Evolutionary conservation across 2,329 filamentous ascomycete genomes (phyloP).

Genomic region (Ascochyta clinopodiicola): DNA sequence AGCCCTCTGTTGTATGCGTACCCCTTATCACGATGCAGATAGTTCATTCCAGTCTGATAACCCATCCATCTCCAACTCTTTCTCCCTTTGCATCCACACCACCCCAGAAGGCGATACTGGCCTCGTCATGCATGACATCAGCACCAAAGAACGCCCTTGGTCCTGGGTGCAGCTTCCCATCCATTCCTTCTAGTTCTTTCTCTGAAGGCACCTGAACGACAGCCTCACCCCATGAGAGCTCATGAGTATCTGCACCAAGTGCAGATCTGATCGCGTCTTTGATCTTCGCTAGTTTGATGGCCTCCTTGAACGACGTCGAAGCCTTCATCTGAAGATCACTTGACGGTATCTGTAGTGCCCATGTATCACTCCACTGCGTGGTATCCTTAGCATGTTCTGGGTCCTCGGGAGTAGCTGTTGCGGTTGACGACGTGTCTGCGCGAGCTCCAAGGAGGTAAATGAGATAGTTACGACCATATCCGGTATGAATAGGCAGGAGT

Average conservation of each 20-base stretch:
- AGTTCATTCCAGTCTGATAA: constrained; percentile 46
- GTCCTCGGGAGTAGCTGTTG: constrained; percentile 9
- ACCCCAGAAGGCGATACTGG: constrained; percentile 51
- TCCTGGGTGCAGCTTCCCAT: constrained; percentile 54
- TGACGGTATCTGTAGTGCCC: constrained; percentile 54
- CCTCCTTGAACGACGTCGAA: constrained; percentile 31
- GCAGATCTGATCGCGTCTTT: constrained; percentile 53
- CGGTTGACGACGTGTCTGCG: constrained; percentile 4
- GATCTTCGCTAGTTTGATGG: constrained; percentile 52
- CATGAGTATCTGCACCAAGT: constrained; percentile 50
- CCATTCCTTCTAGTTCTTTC: constrained; percentile 37
- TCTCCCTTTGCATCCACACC: constrained; percentile 53
- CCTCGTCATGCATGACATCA: constrained; percentile 47
- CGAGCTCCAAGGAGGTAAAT: constrained; percentile 51
- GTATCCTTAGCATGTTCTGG: constrained; percentile 18
- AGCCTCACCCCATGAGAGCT: constrained; percentile 52
- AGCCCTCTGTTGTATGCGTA: too few relatives aligned
- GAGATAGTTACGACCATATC: constrained; percentile 54
- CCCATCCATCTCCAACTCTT: constrained; percentile 54
- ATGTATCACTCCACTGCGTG: constrained; percentile 51
- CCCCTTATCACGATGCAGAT: background rate
- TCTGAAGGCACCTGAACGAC: constrained; percentile 48
- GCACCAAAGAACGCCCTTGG: constrained; percentile 52
- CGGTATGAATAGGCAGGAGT: constrained; percentile 51
- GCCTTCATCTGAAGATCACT: constrained; percentile 36